A percentile compares a stretch with the other conserved stretches of the same genome.
These are phyloP conservation scores for Yamadazyma siamensis DNA, from an alignment of 1,139 yeast genomes.

Conservation along the genomic window DNA sequence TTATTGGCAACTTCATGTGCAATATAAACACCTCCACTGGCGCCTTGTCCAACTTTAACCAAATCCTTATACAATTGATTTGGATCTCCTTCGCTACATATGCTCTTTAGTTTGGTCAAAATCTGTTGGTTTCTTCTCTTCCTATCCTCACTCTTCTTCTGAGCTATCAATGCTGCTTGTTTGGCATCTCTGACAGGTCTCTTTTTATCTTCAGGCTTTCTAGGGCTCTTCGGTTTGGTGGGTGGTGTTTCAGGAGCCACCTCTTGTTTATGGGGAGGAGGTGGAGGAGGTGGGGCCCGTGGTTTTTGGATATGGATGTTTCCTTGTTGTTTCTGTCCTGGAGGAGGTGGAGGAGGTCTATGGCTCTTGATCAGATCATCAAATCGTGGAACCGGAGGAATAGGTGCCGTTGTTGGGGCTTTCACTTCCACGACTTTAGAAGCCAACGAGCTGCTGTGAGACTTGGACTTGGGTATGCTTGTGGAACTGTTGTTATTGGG, in stretches of 20 bases:
- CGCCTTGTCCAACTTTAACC: constrained; percentile 93
- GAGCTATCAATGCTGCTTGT: constrained; percentile 55
- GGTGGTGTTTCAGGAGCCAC: constrained; percentile 9
- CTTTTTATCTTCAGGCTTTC: constrained; percentile 9
- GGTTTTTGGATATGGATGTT: constrained; percentile 9
- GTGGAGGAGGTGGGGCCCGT: constrained; percentile 23
- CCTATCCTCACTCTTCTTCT: constrained; percentile 74
- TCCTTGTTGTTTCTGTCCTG: constrained; percentile 16
- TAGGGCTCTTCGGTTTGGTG: constrained; percentile 4
- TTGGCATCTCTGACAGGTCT: constrained; percentile 51
- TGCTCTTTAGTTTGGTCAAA: constrained; percentile 64
- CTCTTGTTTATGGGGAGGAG: constrained; percentile 6
- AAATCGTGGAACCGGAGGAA: constrained; percentile 30
- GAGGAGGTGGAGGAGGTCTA: constrained; percentile 37
- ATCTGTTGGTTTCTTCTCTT: constrained; percentile 66
- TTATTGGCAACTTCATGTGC: constrained; percentile 64
- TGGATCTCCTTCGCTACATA: constrained; percentile 91
- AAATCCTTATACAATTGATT: constrained; percentile 63
- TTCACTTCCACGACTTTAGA: constrained; percentile 15
- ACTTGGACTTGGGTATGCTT: constrained; percentile 43
- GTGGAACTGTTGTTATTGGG: constrained; percentile 5
- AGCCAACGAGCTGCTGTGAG: constrained; percentile 40
- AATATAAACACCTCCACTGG: constrained; percentile 94
- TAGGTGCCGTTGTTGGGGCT: constrained; percentile 40
- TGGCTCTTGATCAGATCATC: constrained; percentile 27